Percentiles rank a stretch among this genome's conserved stretches.
phyloP scores from a whole-genome alignment of 805 yeast species.

The Lachancea cidri region DNA sequence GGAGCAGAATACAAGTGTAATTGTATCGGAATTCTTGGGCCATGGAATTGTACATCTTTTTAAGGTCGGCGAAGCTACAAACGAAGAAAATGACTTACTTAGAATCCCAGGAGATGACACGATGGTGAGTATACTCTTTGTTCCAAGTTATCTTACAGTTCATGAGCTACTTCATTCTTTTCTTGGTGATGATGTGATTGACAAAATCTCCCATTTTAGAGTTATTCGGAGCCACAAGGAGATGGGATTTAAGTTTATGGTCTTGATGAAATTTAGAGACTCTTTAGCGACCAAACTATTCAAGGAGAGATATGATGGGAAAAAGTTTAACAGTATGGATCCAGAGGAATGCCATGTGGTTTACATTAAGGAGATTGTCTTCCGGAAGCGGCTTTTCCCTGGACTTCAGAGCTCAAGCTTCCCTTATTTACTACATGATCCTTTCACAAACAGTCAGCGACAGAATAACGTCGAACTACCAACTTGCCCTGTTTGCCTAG shows the following conservation, averaged over 20 bases:
- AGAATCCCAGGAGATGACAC: slow-evolving; percentile 50
- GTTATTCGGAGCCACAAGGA: slow-evolving; percentile 58
- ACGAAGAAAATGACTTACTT: slow-evolving; percentile 14
- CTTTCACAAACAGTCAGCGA: slow-evolving; percentile 45
- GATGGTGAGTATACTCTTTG: slow-evolving; percentile 74
- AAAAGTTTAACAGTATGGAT: slow-evolving; percentile 78
- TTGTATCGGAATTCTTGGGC: slow-evolving; percentile 59
- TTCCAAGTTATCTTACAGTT: slow-evolving; percentile 83
- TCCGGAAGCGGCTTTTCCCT: slow-evolving; percentile 31
- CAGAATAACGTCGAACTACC: slow-evolving; percentile 57
- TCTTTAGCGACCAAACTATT: slow-evolving; percentile 55
- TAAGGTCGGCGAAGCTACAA: slow-evolving; percentile 35
- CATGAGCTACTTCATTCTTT: slow-evolving; percentile 73
- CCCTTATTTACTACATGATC: slow-evolving; percentile 69
- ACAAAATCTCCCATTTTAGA: slow-evolving; percentile 65
- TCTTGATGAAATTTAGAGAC: slow-evolving; percentile 65
- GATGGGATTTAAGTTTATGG: slow-evolving; percentile 58
- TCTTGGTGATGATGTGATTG: slow-evolving; percentile 55
- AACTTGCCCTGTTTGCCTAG: slow-evolving; percentile 89
- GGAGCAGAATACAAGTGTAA: not conserved
- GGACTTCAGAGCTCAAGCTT: slow-evolving; percentile 33
- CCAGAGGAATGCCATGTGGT: slow-evolving; percentile 81
- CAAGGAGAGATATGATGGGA: slow-evolving; percentile 63
- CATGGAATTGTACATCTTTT: slow-evolving; percentile 68
- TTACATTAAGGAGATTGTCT: slow-evolving; percentile 54